Conservation (phyloP, 208 protist genomes). For the Acanthamoeba triangularis region DNA sequence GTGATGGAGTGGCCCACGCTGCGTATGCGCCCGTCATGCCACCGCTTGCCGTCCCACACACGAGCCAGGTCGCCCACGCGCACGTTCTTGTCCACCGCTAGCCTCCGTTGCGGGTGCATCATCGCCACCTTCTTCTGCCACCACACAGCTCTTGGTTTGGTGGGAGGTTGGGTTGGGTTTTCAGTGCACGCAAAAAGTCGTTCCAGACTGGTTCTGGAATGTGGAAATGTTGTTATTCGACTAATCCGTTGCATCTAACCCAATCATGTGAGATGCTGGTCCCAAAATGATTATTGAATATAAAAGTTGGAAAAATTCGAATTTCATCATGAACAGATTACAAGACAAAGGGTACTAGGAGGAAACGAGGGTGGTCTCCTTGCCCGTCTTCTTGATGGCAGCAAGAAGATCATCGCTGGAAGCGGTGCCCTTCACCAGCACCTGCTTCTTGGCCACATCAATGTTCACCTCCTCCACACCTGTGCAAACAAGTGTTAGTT, state of each 20-base stretch:
- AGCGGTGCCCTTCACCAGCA: constrained; percentile 64
- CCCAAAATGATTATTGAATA: too few relatives aligned
- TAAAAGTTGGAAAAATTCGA: too few relatives aligned
- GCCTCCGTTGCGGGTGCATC: not conserved
- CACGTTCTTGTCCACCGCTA: not conserved
- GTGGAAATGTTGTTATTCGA: too few relatives aligned
- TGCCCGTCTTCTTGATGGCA: constrained; percentile 73
- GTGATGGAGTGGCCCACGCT: not conserved
- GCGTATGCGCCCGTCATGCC: not conserved
- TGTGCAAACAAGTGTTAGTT: too few relatives aligned
- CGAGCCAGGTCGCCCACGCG: constrained; percentile 6
- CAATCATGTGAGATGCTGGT: too few relatives aligned
- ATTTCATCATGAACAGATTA: too few relatives aligned
- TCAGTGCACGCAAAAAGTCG: not conserved
- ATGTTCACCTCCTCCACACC: constrained; percentile 72
- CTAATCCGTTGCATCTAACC: too few relatives aligned
- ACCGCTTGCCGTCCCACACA: constrained; percentile 12
- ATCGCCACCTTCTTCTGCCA: not conserved
- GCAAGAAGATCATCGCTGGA: constrained; percentile 43
- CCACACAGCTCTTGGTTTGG: not conserved
- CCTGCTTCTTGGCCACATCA: constrained; percentile 65
- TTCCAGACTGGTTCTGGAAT: too few relatives aligned
- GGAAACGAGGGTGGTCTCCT: constrained; percentile 53
- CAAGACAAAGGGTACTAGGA: not conserved
- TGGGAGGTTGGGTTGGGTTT: too few relatives aligned